A percentile compares a stretch with the other conserved stretches of the same genome.
These are phyloP conservation scores for Nemania sp. DNA, from an alignment of 2,329 filamentous ascomycete species.

Conservation along the genomic window DNA sequence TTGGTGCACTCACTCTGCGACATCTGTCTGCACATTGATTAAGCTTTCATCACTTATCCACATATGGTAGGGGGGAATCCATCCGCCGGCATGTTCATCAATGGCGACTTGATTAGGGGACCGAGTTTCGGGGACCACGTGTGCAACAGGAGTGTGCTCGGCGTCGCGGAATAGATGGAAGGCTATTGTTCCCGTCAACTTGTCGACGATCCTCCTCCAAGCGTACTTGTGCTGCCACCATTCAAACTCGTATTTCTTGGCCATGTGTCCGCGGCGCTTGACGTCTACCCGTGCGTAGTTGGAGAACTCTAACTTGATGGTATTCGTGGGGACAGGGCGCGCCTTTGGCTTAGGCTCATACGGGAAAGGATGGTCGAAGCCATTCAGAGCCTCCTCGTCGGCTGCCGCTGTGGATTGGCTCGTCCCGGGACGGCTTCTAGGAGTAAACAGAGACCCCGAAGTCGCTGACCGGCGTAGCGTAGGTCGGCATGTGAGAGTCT, in stretches of 20 bases:
- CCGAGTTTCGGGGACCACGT: constrained; percentile 80
- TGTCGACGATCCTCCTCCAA: constrained; percentile 77
- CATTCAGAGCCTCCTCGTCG: constrained; percentile 39
- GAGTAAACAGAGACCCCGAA: constrained; percentile 37
- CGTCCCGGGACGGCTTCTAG: constrained; percentile 42
- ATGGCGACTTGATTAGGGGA: constrained; percentile 69
- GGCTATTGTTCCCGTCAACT: constrained; percentile 69
- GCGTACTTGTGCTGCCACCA: constrained; percentile 88
- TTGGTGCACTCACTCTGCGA: constrained; percentile 72
- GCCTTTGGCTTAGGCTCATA: constrained; percentile 40
- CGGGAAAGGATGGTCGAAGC: constrained; percentile 35
- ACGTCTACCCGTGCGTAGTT: constrained; percentile 95
- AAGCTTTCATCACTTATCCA: constrained; percentile 80
- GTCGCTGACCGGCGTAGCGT: constrained; percentile 44
- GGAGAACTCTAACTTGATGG: constrained; percentile 88
- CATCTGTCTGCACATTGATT: constrained; percentile 71
- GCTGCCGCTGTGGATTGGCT: constrained; percentile 39
- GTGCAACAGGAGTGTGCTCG: constrained; percentile 67
- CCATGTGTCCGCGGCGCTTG: constrained; percentile 66
- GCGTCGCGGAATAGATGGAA: constrained; percentile 79
- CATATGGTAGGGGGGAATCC: constrained; percentile 88
- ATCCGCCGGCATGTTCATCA: constrained; percentile 79
- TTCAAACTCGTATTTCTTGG: constrained; percentile 85
- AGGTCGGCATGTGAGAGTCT: constrained; percentile 46
- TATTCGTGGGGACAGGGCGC: constrained; percentile 66